phyloP scores from a whole-genome alignment of 192 early-diverging fungal species.

The Spinellus fusiger region DNA sequence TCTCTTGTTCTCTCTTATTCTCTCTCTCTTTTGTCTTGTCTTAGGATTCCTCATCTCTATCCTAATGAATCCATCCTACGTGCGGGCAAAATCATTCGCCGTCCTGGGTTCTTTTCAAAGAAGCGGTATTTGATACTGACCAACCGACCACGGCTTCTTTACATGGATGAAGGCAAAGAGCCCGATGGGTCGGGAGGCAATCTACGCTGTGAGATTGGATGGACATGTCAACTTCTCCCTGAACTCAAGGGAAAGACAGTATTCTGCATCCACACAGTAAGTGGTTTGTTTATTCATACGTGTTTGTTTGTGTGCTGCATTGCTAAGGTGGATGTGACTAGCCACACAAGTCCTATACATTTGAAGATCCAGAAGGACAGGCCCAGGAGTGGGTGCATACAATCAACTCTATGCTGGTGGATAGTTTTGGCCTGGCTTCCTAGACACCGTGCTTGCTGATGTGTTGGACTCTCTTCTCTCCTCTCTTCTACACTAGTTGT shows the following conservation, averaged over 20 bases:
- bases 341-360: conserved; percentile 50
- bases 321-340: no score
- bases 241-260: conserved; percentile 55
- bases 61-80: conserved; percentile 55
- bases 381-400: conserved; percentile 47
- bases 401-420: conserved; percentile 39
- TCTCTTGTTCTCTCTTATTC: neutral
- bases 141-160: conserved; percentile 58
- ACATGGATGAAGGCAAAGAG: conserved; percentile 54
- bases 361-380: conserved; percentile 43
- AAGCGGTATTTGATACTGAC: conserved; percentile 61
- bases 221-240: conserved; percentile 47
- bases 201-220: conserved; percentile 48
- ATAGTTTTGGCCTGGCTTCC: conserved; percentile 34
- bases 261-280: conserved; percentile 60
- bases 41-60: conserved; percentile 22
- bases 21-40: neutral
- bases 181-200: conserved; percentile 21
- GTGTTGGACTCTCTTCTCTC: neutral
- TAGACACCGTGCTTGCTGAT: no score
- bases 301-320: neutral
- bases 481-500: neutral
- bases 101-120: conserved; percentile 52
- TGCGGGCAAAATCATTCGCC: conserved; percentile 49
- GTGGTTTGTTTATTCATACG: conserved; percentile 3